Evolutionary conservation across 2,329 filamentous ascomycete species (phyloP).

Genomic region (Orbilia javanica): DNA sequence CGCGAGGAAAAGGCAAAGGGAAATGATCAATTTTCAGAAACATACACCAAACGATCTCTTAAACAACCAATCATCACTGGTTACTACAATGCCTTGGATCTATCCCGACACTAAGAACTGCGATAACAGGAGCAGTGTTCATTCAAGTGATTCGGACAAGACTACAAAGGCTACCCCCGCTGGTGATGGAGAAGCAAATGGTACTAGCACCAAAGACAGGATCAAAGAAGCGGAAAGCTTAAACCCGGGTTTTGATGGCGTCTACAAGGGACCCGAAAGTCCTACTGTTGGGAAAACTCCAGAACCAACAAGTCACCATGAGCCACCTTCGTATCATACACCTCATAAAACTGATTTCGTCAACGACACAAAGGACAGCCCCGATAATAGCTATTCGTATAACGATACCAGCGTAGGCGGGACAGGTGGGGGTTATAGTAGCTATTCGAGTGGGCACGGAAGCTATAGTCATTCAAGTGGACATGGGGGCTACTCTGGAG

Average conservation of each 20-base stretch:
- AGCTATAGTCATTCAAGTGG: conserved; percentile 1
- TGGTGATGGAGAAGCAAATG: not conserved
- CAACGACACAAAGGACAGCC: not conserved
- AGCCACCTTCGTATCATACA: not conserved
- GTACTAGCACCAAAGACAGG: not conserved
- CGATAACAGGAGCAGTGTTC: not conserved
- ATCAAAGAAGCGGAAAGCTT: not conserved
- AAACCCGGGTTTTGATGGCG: not conserved
- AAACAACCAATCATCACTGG: not conserved
- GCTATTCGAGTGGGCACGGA: conserved; percentile 3
- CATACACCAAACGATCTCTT: not conserved
- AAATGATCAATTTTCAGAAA: conserved; percentile 14
- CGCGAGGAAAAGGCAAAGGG: conserved; percentile 31
- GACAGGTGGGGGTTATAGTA: not conserved
- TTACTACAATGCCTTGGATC: not conserved
- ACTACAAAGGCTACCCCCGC: not conserved
- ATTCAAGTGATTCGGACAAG: conserved; percentile 3
- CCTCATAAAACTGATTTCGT: not conserved
- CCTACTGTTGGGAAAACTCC: not conserved
- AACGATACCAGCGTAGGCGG: not conserved
- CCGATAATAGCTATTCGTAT: conserved; percentile 17
- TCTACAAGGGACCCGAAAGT: not conserved
- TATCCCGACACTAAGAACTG: not conserved
- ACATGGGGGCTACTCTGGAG: not conserved
- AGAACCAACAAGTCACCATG: not conserved